Evolutionary conservation across 2,329 filamentous ascomycete species (phyloP).

Genomic region (Penicillium sp.): DNA sequence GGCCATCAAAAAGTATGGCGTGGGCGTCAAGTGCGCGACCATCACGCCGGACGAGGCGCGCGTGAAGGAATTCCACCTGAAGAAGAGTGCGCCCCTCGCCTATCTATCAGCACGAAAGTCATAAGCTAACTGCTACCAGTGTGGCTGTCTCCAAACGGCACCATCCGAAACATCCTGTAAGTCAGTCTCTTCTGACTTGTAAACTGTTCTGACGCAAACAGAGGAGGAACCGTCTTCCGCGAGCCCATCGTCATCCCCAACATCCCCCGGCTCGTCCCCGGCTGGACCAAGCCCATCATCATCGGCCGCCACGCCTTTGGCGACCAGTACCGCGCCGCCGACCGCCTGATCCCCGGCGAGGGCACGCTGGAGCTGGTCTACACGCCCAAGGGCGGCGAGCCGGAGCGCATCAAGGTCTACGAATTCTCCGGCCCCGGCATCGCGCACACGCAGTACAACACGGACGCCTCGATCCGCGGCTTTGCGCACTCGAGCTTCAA

Average conservation of each 20-base stretch:
- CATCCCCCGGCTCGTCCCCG: slow-evolving; percentile 88
- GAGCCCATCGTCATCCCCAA: slow-evolving; percentile 95
- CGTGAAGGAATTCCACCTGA: slow-evolving; percentile 96
- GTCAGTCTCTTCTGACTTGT: slow-evolving; percentile 18
- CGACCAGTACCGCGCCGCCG: slow-evolving; percentile 97
- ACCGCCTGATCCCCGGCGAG: slow-evolving; percentile 74
- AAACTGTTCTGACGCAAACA: slow-evolving; percentile 18
- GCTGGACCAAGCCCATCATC: slow-evolving; percentile 99
- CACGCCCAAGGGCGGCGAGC: slow-evolving; percentile 74
- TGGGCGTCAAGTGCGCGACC: slow-evolving; percentile 98
- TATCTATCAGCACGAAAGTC: slow-evolving; percentile 15
- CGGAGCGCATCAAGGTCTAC: slow-evolving; percentile 83
- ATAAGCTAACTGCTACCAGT: slow-evolving; percentile 49
- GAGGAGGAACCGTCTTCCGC: slow-evolving; percentile 94
- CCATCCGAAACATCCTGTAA: slow-evolving; percentile 62
- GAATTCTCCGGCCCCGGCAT: slow-evolving; percentile 84
- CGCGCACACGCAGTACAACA: slow-evolving; percentile 97
- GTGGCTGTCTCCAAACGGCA: slow-evolving; percentile 98
- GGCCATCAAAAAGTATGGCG: slow-evolving; percentile 98
- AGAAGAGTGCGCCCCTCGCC: slow-evolving; percentile 70
- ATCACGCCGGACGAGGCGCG: slow-evolving; percentile 97
- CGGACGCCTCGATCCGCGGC: slow-evolving; percentile 86
- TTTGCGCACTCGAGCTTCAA: slow-evolving; percentile 98
- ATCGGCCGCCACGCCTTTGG: slow-evolving; percentile 98
- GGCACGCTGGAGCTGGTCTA: slow-evolving; percentile 94